Base-by-base conservation (phyloP, 176 grass and related monocot genomes). In the Bolboschoenus planiculmis region DNA sequence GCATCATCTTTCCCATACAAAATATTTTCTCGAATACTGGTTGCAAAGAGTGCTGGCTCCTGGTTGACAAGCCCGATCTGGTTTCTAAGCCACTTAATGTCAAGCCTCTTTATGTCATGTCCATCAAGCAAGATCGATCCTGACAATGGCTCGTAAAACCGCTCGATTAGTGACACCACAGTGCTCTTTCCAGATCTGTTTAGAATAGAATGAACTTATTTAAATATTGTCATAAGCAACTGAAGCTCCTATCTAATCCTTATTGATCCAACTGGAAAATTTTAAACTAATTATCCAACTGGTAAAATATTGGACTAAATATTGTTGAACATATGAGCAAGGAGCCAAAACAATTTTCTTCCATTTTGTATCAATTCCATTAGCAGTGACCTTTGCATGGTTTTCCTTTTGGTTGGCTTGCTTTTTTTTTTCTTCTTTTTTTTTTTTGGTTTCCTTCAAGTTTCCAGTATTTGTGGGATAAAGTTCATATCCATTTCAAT, bases 21-120 rank as follows among this genome's bases (percentile, higher is more conserved):
- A 40, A 98, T 98, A 91, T 98, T 98, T 83, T 98, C 92, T 7
- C 90, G 85, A 81, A 98, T 98, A 87, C 92, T 98, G 1, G 95
- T 98, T 36, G 92, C 95, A 65, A 98, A 98, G n/a, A 98, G 87
- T 2, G 90, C 95, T 15, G 95, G 95, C 74, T 98, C 95, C 88
- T 98, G 95, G 37, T 93, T 98, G 16, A 98, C 95, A 63, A 98
- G 84, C 37, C 95, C 95, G 26, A 98, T 91, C 87, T 95, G 95
- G n/a, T 29, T 63, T 10, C 95, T 88, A 72, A 98, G 90, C 95
- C 95, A 95, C 87, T 86, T 93, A 78, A 95, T 83, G 55, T 98
- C 92, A n/a, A 98, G 87, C 27, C 90, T 89, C 85, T 33, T 95
- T 58, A 98, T 88, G 76, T 91, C 63, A 71, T 93, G 58, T 40